Percentiles rank a stretch among this genome's conserved stretches.
Conservation (phyloP, 805 yeast genomes). For the Komagataella ulmi region DNA sequence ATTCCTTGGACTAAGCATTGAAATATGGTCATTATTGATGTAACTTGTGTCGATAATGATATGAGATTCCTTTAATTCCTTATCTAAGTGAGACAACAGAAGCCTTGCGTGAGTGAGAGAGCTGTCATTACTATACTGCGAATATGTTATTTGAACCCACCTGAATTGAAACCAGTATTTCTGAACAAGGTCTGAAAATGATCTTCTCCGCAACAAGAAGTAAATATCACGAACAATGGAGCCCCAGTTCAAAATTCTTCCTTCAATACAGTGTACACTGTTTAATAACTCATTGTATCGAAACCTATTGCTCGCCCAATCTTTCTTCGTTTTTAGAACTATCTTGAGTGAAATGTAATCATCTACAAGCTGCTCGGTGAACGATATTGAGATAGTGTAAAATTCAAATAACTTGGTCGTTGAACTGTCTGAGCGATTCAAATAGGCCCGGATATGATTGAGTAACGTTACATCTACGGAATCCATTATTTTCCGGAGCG, state of each 20-base stretch:
- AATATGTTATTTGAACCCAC: slow-evolving; percentile 35
- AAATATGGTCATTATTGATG: slow-evolving; percentile 49
- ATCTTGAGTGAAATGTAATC: slow-evolving; percentile 18
- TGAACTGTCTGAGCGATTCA: slow-evolving; percentile 1
- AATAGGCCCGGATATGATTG: slow-evolving; percentile 3
- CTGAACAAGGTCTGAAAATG: neutral
- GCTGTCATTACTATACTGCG: slow-evolving; percentile 25
- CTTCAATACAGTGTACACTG: neutral
- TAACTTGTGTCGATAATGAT: slow-evolving; percentile 22
- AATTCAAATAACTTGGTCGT: neutral
- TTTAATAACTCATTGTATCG: slow-evolving; percentile 11
- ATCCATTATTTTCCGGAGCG: slow-evolving; percentile 12
- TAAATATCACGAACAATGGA: neutral
- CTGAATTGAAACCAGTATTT: slow-evolving; percentile 17
- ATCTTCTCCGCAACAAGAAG: neutral
- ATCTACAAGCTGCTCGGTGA: slow-evolving; percentile 32
- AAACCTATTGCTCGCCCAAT: slow-evolving; percentile 6
- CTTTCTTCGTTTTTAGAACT: slow-evolving; percentile 11
- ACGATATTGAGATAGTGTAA: slow-evolving; percentile 15
- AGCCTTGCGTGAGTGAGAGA: slow-evolving; percentile 18
- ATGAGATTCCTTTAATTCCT: slow-evolving; percentile 5
- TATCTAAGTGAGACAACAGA: slow-evolving; percentile 12
- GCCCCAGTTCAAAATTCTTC: neutral
- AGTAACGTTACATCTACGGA: slow-evolving; percentile 13
- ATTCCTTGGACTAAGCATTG: slow-evolving; percentile 33